phyloP scores from a whole-genome alignment of 1,139 yeast genomes.

The Pichia sp. region DNA sequence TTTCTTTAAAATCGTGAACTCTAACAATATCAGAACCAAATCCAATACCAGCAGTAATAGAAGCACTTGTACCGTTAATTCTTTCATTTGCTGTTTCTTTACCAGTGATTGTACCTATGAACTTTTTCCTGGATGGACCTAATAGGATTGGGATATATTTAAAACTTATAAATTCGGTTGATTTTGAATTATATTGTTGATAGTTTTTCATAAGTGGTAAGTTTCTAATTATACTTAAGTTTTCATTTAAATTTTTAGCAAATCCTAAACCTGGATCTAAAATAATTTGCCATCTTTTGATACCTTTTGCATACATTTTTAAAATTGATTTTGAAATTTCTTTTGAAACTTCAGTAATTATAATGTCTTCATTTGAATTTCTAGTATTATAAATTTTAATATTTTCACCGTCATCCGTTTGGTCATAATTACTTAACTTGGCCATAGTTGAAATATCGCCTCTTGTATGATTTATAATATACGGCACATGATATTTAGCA shows the following conservation, averaged over 20 bases:
- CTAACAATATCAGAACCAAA: conserved; percentile 77
- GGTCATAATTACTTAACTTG: conserved; percentile 45
- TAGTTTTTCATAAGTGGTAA: conserved; percentile 52
- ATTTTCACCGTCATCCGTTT: conserved; percentile 33
- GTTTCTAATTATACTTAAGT: conserved; percentile 55
- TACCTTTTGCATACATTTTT: conserved; percentile 56
- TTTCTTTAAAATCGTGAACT: conserved; percentile 76
- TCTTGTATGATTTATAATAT: conserved; percentile 77
- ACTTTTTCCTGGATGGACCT: conserved; percentile 85
- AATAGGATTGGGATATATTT: conserved; percentile 59
- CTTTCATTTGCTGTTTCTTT: conserved; percentile 49
- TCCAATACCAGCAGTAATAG: conserved; percentile 67
- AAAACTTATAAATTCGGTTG: conserved; percentile 35
- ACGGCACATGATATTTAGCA: conserved; percentile 66
- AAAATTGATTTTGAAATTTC: conserved; percentile 57
- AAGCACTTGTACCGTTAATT: conserved; percentile 69
- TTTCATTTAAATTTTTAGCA: conserved; percentile 70
- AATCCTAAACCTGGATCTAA: conserved; percentile 95
- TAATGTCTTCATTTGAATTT: conserved; percentile 12
- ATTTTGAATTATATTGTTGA: conserved; percentile 21
- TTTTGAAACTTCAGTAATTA: conserved; percentile 46
- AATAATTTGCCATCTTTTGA: conserved; percentile 83
- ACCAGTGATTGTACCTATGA: conserved; percentile 67
- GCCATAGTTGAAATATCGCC: conserved; percentile 78
- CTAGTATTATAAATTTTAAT: conserved; percentile 29